Percentiles rank a stretch among this genome's conserved stretches.
Evolutionary conservation across 2,329 filamentous ascomycete genomes (phyloP).

Genomic region (Ceratocystis alfenasii): DNA sequence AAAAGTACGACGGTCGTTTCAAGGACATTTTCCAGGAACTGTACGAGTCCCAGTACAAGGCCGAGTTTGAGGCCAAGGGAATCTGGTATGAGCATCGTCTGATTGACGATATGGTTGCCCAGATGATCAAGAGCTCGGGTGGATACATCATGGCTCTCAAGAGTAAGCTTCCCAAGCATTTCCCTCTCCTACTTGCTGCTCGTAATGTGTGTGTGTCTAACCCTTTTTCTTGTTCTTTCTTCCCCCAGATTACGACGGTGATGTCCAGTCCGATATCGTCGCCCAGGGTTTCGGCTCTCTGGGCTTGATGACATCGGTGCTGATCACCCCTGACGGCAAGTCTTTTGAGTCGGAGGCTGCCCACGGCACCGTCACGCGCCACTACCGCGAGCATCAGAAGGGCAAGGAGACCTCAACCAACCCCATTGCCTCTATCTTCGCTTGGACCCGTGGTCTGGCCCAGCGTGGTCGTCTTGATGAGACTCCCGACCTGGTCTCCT

Average conservation of each 20-base stretch:
- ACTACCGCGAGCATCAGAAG: conserved; percentile 98
- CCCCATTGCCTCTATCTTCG: conserved; percentile 97
- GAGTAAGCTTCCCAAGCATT: conserved; percentile 48
- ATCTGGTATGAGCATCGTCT: conserved; percentile 99
- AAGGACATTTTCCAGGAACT: conserved; percentile 99
- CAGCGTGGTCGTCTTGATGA: conserved; percentile 88
- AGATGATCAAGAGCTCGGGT: conserved; percentile 98
- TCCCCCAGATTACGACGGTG: conserved; percentile 80
- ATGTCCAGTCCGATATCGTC: conserved; percentile 96
- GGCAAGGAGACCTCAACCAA: conserved; percentile 95
- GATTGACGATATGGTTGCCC: conserved; percentile 99
- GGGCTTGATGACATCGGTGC: conserved; percentile 94
- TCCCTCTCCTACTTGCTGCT: background rate
- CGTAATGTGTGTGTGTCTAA: background rate
- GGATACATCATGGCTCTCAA: conserved; percentile 97
- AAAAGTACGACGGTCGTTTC: conserved; percentile 97
- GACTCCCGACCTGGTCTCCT: conserved; percentile 83
- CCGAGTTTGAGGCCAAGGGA: conserved; percentile 75
- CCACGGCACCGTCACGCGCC: conserved; percentile 94
- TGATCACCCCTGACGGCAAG: conserved; percentile 92
- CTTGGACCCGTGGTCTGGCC: conserved; percentile 88
- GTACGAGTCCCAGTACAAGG: conserved; percentile 77
- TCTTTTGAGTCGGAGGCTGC: conserved; percentile 96
- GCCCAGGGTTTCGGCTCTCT: conserved; percentile 97
- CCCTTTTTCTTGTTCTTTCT: background rate